These are phyloP conservation scores for Xylaria digitata DNA, from an alignment of 2,329 filamentous ascomycete species.

Conservation along the genomic window DNA sequence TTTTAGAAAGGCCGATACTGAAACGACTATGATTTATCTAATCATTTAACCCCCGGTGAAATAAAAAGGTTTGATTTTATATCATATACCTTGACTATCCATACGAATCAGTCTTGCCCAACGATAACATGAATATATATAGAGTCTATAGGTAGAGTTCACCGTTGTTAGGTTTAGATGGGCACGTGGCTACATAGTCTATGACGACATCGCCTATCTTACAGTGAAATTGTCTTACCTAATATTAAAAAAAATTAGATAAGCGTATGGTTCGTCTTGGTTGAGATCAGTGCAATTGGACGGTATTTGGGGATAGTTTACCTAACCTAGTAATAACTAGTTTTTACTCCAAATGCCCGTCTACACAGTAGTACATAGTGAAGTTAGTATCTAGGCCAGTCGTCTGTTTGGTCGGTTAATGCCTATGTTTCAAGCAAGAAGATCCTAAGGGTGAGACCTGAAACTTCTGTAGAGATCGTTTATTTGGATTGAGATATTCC, in stretches of 20 bases:
- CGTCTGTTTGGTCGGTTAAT: too few relatives aligned
- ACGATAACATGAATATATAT: background rate
- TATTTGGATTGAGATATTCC: background rate
- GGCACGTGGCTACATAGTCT: background rate
- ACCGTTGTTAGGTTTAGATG: background rate
- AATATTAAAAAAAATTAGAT: background rate
- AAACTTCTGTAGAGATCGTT: background rate
- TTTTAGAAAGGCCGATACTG: too few relatives aligned
- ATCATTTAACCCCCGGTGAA: too few relatives aligned
- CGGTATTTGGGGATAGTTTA: background rate
- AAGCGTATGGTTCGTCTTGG: constrained; percentile 2
- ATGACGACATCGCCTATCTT: background rate
- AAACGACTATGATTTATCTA: too few relatives aligned
- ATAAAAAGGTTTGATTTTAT: too few relatives aligned
- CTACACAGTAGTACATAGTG: too few relatives aligned
- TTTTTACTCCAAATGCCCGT: too few relatives aligned
- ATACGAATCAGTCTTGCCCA: background rate
- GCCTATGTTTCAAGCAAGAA: too few relatives aligned
- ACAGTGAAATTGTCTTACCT: background rate
- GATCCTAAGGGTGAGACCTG: background rate
- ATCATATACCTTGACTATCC: too few relatives aligned
- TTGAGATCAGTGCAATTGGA: background rate
- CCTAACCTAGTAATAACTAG: too few relatives aligned
- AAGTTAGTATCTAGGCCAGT: too few relatives aligned
- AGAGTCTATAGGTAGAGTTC: background rate